Evolutionary conservation across 495 filamentous ascomycete genomes (phyloP).

Genomic region (Diplogelasinospora grovesii): DNA sequence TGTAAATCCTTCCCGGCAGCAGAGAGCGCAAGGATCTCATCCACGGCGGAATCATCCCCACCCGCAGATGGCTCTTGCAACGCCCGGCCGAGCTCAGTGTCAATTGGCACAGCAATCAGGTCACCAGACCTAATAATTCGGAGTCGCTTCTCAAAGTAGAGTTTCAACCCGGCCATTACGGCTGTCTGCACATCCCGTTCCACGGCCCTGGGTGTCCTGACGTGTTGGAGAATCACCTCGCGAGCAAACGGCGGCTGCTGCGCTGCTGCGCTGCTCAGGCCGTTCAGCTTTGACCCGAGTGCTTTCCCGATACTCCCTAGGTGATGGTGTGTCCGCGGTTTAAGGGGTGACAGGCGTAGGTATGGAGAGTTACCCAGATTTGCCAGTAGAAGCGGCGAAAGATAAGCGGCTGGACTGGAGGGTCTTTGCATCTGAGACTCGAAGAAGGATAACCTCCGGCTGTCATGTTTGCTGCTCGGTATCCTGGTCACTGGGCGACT

Average conservation of each 20-base stretch:
- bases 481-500: constrained; percentile 47
- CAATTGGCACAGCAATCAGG: constrained; percentile 76
- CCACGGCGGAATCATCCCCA: constrained; percentile 55
- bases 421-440: constrained; percentile 46
- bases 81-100: constrained; percentile 70
- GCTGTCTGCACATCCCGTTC: constrained; percentile 77
- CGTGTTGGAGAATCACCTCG: constrained; percentile 83
- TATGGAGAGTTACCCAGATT: constrained; percentile 76
- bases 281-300: constrained; percentile 39
- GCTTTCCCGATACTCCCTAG: constrained; percentile 31
- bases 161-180: constrained; percentile 76
- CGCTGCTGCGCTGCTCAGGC: constrained; percentile 42
- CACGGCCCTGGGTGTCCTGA: constrained; percentile 80
- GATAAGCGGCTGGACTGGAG: constrained; percentile 56
- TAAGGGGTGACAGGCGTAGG: constrained; percentile 61
- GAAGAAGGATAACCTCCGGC: constrained; percentile 47
- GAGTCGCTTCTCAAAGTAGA: constrained; percentile 71
- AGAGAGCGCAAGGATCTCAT: constrained; percentile 51
- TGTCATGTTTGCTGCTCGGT: constrained; percentile 43
- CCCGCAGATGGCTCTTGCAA: constrained; percentile 55
- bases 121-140: constrained; percentile 80
- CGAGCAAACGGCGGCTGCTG: constrained; percentile 76
- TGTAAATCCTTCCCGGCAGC: constrained; percentile 24
- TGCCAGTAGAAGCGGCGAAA: constrained; percentile 78
- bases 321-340: constrained; percentile 37